Evolutionary conservation across 495 filamentous ascomycete genomes (phyloP), one percentile per base, ranked within the genome.

Genomic region (Amniculicola lignicola): DNA sequence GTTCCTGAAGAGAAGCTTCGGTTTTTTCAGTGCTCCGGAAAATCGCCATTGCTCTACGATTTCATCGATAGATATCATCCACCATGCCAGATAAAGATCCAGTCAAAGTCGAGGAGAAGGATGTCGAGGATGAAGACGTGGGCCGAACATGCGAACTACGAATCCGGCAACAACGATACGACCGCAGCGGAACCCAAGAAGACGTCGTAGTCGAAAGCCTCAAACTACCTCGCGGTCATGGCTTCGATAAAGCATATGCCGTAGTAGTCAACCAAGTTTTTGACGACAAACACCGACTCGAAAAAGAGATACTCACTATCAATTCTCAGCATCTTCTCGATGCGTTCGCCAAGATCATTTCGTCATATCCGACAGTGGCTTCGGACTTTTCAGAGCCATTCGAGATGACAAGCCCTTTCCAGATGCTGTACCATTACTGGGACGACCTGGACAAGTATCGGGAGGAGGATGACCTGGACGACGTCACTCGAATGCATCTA

Each of bases 311-410:
- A 5, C 49, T 78, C 12, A 55, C 69, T 16, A 67, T 78, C 53
- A 75, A 78, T 47, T 78, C 76, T 1, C 70, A 70, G 0, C 52
- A 71, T 21, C 67, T 78, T 11, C 66, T 75, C 19, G 23, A 54
- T 0, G 55, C 49, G 4, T 54, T 74, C 16, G 60, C 59, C 35
- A 65, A 67, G 14, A 63, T 72, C 3, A 56, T 77, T 38, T 64
- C 64, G n/a, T 73, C 67, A 25, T 74, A 77, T 33, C 64, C 71
- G 1, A 53, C 62, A 1, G 69, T 70, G 9, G 67, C 71, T 6
- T 61, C 69, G 0, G 69, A 72, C 46, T 71, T 58, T 51, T 68
- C 9, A 35, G 69, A 36, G 45, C 21, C 6, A 55, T 65, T 28
- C 62, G 70, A 49, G 39, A 42, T 67, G 57, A 45, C 70, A 51